Conservation (phyloP, 148 eudicot genomes). For the Camellia japonica region DNA sequence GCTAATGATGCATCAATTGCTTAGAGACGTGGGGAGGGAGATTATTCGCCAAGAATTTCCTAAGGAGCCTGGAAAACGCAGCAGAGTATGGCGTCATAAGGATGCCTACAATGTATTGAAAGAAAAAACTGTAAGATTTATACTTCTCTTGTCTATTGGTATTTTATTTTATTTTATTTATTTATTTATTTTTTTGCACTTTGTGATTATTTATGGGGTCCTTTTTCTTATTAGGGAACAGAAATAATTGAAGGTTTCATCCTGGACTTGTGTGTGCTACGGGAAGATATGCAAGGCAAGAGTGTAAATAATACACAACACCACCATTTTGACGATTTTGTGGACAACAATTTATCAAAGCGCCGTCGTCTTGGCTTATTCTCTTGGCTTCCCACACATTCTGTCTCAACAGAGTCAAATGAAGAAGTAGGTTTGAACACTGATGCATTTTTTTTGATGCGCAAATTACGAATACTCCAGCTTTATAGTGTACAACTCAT, state of each 20-base stretch:
- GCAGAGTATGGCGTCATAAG: constrained; percentile 11
- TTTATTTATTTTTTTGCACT: too few species aligned
- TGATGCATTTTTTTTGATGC: constrained; percentile 1
- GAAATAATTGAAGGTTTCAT: neutral
- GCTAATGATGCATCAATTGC: constrained; percentile 4
- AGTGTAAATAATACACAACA: neutral
- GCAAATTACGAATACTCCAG: constrained; percentile 9
- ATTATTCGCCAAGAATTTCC: constrained; percentile 11
- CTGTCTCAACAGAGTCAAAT: neutral
- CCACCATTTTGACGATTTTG: neutral
- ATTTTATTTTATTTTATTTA: too few species aligned
- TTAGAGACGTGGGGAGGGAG: constrained; percentile 11
- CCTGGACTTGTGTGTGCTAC: neutral
- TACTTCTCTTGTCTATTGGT: neutral
- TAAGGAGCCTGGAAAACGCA: neutral
- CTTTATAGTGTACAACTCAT: neutral
- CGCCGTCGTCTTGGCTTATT: neutral
- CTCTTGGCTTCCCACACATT: neutral
- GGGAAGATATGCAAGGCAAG: too few species aligned
- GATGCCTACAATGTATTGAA: neutral
- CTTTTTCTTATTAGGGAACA: neutral
- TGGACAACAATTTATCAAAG: neutral
- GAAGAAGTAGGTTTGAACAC: neutral
- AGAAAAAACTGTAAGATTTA: neutral
- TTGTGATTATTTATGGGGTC: too few species aligned